phyloP scores from a whole-genome alignment of 164 flowering plant genomes.

The Macadamia integrifolia region DNA sequence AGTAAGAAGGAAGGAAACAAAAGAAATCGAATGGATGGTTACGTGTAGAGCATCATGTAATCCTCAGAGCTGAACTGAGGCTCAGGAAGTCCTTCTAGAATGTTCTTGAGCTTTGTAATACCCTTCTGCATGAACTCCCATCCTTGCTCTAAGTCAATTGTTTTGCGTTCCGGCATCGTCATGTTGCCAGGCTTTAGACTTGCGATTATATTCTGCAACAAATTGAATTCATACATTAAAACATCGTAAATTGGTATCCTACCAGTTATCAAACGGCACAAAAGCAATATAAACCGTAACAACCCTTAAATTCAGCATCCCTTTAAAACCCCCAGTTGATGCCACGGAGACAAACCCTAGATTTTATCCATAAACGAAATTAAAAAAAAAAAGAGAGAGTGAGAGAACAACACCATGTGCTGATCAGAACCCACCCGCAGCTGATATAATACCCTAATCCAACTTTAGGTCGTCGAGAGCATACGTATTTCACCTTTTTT shows the following conservation, averaged over 20 bases:
- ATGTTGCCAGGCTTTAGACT: slow-evolving; percentile 1
- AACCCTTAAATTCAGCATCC: background rate
- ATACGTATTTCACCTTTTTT: background rate
- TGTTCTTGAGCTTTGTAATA: slow-evolving; percentile 70
- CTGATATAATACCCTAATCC: background rate
- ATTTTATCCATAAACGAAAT: background rate
- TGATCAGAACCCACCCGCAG: background rate
- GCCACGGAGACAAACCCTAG: background rate
- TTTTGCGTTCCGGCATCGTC: slow-evolving; percentile 51
- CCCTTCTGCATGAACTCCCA: slow-evolving; percentile 84
- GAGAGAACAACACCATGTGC: background rate
- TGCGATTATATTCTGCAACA: background rate
- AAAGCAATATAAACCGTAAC: background rate
- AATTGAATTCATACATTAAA: background rate
- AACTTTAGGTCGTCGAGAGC: background rate
- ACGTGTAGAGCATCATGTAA: slow-evolving; percentile 90
- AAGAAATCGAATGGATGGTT: slow-evolving; percentile 26
- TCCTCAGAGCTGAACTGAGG: slow-evolving; percentile 70
- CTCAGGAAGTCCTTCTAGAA: slow-evolving; percentile 69
- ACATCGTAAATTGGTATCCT: background rate
- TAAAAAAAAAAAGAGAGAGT: too few species aligned
- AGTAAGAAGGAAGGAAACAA: background rate
- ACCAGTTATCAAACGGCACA: background rate
- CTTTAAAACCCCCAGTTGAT: background rate
- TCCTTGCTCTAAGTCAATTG: slow-evolving; percentile 77